Evolutionary conservation across 805 yeast genomes (phyloP), one percentile per base, ranked within the genome.

Genomic region (Metschnikowia henanensis): DNA sequence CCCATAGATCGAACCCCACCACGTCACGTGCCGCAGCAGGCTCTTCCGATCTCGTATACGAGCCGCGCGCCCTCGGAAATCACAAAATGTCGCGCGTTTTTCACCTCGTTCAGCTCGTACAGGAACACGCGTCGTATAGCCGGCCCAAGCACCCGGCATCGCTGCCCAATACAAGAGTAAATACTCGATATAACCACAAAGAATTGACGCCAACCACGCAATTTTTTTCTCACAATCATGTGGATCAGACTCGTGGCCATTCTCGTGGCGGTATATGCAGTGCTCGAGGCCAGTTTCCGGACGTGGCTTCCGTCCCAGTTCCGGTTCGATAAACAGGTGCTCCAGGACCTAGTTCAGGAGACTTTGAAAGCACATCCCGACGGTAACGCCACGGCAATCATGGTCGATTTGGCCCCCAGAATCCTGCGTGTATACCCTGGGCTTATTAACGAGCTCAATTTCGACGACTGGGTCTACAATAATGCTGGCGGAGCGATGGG

Each of bases 401-500:
- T 91, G 64, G 61, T 70, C 17, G 87, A 78, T 37, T 68, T 92
- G 48, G 79, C 87, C 26, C 73, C 74, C 2, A 35, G 43, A 28
- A 34, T 54, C 47, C 47, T 46, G 40, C 73, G 67, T 26, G 78
- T 72, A 35, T 94, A 94, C 62, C 95, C 96, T 10, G 81, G 80
- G 6, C 61, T 76, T 52, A 78, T 92, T 66, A 87, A 87, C 66
- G 81, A 81, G 51, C 74, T 84, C 53, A 79, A 83, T 61, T 72
- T 74, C 39, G 85, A 86, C 41, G 92, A 91, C 52, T 94, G 98
- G 98, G 85, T 94, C 39, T 92, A 83, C 79, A 94, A 94, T 77
- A 89, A 88, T 58, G 99, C 99, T 3, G 99, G 99, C 42, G 96
- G 96, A 55, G 98, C 99, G 40, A 94, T 94, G 99, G 94, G 95